These are phyloP conservation scores for Pyrus bretschneideri DNA, from an alignment of 306 rosid genomes.

Conservation along the genomic window DNA sequence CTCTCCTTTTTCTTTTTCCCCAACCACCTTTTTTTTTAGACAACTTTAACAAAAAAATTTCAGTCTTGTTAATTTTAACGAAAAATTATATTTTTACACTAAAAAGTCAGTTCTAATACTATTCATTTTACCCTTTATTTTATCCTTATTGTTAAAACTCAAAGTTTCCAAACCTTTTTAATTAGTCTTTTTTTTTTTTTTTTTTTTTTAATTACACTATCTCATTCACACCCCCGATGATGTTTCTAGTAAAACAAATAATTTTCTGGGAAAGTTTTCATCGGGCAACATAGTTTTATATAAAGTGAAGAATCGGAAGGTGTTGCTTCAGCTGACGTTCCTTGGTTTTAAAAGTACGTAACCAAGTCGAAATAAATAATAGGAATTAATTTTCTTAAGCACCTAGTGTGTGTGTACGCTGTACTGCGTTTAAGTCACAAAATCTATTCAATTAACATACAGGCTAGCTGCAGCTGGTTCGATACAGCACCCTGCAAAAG, in stretches of 20 bases:
- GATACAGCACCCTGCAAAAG: background rate
- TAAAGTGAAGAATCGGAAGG: background rate
- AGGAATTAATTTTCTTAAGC: background rate
- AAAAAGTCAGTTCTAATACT: accelerated
- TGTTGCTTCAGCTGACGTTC: background rate
- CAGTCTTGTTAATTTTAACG: accelerated
- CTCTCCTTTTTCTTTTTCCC: slow-evolving; percentile 20
- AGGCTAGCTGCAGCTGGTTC: background rate
- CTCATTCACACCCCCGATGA: background rate
- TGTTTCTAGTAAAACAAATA: slow-evolving; percentile 2
- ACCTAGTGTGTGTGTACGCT: background rate
- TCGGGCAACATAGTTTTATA: background rate
- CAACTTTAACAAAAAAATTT: accelerated
- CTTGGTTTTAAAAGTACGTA: background rate
- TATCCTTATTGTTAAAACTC: no score
- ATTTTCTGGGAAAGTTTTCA: slow-evolving; percentile 25
- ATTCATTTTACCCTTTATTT: no score
- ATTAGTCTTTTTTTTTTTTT: background rate
- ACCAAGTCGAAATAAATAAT: background rate
- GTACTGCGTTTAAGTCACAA: background rate
- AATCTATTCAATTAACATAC: background rate
- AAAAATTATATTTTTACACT: no score
- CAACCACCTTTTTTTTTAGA: background rate
- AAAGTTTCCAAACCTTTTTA: no score
- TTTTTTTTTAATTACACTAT: background rate